phyloP scores from a whole-genome alignment of 176 grass and related monocot species.

The Carex cristatella region DNA sequence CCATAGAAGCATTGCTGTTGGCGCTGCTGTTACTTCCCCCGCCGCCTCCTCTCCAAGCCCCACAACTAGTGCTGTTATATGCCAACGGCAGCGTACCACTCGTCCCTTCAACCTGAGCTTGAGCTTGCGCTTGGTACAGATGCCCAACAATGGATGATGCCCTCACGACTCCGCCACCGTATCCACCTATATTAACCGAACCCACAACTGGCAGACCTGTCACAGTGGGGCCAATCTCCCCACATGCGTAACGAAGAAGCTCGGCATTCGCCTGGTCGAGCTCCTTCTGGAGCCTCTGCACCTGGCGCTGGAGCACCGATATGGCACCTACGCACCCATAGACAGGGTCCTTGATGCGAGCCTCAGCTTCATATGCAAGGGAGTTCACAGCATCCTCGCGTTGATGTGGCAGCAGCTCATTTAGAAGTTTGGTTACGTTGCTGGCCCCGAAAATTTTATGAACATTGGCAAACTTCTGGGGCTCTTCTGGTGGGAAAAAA shows the following conservation, averaged over 20 bases:
- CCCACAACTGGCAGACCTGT: background rate
- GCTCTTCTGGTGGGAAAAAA: conserved; percentile 22
- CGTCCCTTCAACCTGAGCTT: background rate
- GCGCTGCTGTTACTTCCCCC: background rate
- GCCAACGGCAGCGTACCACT: background rate
- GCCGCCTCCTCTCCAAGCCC: conserved; percentile 3
- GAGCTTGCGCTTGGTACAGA: conserved; percentile 9
- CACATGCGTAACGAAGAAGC: conserved; percentile 5
- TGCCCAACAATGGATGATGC: conserved; percentile 2
- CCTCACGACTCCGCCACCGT: background rate
- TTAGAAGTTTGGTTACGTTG: conserved; percentile 29
- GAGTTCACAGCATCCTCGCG: conserved; percentile 26
- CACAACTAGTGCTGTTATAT: background rate
- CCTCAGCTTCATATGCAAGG: conserved; percentile 29
- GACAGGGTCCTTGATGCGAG: conserved; percentile 20
- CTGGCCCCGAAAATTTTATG: conserved; percentile 24
- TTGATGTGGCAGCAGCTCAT: conserved; percentile 25
- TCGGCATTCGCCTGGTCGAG: conserved; percentile 26
- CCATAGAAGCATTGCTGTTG: conserved; percentile 6
- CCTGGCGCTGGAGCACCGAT: conserved; percentile 23
- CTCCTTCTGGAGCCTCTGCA: conserved; percentile 27
- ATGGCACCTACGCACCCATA: conserved; percentile 27
- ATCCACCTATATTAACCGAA: background rate
- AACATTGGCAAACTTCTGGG: conserved; percentile 24
- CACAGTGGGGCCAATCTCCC: conserved; percentile 2